phyloP scores from a whole-genome alignment of 2,329 filamentous ascomycete genomes.

The Colletotrichum trifolii region DNA sequence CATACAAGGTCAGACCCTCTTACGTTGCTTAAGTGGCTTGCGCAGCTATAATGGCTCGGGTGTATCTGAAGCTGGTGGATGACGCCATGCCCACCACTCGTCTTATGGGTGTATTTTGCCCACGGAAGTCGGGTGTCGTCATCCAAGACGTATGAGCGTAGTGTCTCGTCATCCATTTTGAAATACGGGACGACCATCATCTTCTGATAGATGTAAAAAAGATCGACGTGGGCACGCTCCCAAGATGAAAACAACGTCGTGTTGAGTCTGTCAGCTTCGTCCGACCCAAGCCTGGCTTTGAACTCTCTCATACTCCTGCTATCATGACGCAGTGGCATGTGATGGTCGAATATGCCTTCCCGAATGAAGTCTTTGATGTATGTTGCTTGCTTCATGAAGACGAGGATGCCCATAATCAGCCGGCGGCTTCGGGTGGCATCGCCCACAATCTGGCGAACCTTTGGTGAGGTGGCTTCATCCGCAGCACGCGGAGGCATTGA shows the following conservation, averaged over 20 bases:
- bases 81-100: constrained; percentile 3
- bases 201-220: constrained; percentile 20
- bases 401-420: constrained; percentile 9
- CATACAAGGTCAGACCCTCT: neutral
- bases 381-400: constrained; percentile 17
- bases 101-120: neutral
- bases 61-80: constrained; percentile 12
- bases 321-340: constrained; percentile 3
- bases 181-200: constrained; percentile 20
- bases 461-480: neutral
- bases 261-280: neutral
- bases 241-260: constrained; percentile 1
- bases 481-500: neutral
- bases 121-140: constrained; percentile 10
- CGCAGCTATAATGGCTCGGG: constrained; percentile 4
- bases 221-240: constrained; percentile 25
- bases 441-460: neutral
- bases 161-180: neutral
- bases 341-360: constrained; percentile 12
- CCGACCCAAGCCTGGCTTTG: neutral
- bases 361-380: constrained; percentile 15
- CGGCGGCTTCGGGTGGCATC: constrained; percentile 7
- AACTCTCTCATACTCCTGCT: constrained; percentile 17
- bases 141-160: constrained; percentile 10
- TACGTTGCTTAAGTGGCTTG: neutral